Conservation (phyloP, 176 grass and related monocot genomes). For the Aechmea fasciata region DNA sequence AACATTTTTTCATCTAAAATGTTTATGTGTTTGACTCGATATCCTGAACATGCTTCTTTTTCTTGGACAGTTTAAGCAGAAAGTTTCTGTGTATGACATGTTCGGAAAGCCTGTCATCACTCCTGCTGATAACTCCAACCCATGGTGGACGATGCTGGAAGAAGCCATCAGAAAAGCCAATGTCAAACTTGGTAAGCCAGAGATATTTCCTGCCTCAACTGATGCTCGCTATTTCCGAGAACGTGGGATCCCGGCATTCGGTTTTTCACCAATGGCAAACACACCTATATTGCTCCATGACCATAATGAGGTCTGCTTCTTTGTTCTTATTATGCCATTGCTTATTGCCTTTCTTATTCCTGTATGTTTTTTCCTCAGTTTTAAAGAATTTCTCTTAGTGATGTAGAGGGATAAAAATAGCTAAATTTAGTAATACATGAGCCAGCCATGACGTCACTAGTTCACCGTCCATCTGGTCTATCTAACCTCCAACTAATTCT, state of each 20-base stretch:
- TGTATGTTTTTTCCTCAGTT: not conserved
- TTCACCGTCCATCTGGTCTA: no score
- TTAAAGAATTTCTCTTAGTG: not conserved
- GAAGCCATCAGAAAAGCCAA: conserved; percentile 61
- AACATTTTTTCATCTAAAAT: no score
- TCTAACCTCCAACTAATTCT: no score
- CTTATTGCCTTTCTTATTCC: not conserved
- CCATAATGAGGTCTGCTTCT: conserved; percentile 75
- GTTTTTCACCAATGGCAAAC: conserved; percentile 91
- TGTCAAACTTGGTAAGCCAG: conserved; percentile 67
- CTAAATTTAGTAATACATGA: no score
- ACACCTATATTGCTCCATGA: conserved; percentile 83
- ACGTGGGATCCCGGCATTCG: conserved; percentile 70
- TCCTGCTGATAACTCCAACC: conserved; percentile 51
- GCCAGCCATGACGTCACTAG: no score
- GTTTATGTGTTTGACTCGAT: not conserved
- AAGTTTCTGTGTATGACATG: conserved; percentile 44
- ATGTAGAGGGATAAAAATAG: no score
- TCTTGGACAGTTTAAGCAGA: conserved; percentile 55
- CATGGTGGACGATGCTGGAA: conserved; percentile 64
- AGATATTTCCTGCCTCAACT: conserved; percentile 81
- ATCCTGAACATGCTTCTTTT: not conserved
- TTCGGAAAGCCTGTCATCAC: conserved; percentile 69
- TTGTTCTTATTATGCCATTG: not conserved
- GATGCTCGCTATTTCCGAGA: conserved; percentile 74